Percentiles rank a stretch among this genome's conserved stretches.
Evolutionary conservation across 2,329 filamentous ascomycete species (phyloP).

Genomic region (Penicillium sumatraense): DNA sequence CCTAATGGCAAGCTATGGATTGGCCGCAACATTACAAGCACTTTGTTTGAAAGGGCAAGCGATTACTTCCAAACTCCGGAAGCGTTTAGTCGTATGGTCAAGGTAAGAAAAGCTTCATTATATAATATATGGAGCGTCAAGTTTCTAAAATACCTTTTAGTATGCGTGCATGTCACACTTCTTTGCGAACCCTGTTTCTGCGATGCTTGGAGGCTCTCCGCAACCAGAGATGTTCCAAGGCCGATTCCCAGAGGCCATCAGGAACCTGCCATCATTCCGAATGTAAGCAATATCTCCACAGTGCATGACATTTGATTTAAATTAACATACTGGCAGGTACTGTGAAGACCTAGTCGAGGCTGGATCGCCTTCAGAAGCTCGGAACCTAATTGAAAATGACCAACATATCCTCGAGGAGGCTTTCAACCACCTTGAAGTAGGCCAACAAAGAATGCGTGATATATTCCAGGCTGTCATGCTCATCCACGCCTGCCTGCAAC

Average conservation of each 20-base stretch:
- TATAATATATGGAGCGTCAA: slow-evolving; percentile 12
- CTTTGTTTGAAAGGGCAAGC: slow-evolving; percentile 60
- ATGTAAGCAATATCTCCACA: slow-evolving; percentile 33
- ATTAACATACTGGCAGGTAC: slow-evolving; percentile 34
- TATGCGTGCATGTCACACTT: slow-evolving; percentile 69
- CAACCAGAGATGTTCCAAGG: slow-evolving; percentile 32
- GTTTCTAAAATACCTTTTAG: slow-evolving; percentile 37
- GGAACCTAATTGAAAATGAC: slow-evolving; percentile 56
- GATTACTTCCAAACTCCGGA: slow-evolving; percentile 65
- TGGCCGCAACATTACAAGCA: slow-evolving; percentile 57
- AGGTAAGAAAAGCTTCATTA: slow-evolving; percentile 39
- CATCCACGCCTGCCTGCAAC: slow-evolving; percentile 32
- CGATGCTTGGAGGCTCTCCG: slow-evolving; percentile 42
- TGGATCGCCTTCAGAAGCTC: slow-evolving; percentile 40
- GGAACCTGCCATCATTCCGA: slow-evolving; percentile 62
- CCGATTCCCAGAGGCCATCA: slow-evolving; percentile 59
- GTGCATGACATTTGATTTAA: not conserved
- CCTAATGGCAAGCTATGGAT: slow-evolving; percentile 52
- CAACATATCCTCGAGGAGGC: slow-evolving; percentile 50
- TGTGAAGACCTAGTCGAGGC: slow-evolving; percentile 49
- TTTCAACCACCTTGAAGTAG: slow-evolving; percentile 41
- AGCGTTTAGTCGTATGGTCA: slow-evolving; percentile 57
- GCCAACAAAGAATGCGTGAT: slow-evolving; percentile 45
- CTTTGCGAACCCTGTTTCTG: slow-evolving; percentile 62
- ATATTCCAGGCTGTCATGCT: slow-evolving; percentile 40